phyloP scores from a whole-genome alignment of 2,329 filamentous ascomycete species.

The Laburnicola sp. region DNA sequence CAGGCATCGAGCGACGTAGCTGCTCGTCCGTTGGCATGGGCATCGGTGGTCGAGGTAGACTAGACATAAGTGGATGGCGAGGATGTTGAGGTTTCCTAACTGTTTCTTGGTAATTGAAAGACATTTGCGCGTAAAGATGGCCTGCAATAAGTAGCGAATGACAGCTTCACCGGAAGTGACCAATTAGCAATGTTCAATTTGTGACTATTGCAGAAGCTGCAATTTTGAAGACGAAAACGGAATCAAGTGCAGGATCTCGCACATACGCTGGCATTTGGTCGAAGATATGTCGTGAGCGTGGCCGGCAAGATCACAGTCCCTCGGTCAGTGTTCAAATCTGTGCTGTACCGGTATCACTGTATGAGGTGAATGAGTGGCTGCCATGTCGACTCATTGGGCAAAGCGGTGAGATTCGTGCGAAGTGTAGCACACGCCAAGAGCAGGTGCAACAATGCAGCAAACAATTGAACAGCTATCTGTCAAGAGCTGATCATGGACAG shows the following conservation, averaged over 20 bases:
- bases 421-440: not conserved
- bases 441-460: constrained; percentile 3
- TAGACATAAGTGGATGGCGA: constrained; percentile 6
- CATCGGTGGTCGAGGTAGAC: constrained; percentile 13
- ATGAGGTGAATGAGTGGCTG: not conserved
- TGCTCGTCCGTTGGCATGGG: constrained; percentile 13
- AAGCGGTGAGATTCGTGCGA: not conserved
- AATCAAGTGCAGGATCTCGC: constrained; percentile 4
- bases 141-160: not conserved
- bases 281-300: not conserved
- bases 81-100: constrained; percentile 3
- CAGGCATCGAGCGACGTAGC: constrained; percentile 10
- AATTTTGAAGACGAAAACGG: constrained; percentile 7
- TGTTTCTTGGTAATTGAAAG: constrained; percentile 1
- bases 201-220: not conserved
- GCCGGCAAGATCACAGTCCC: not conserved
- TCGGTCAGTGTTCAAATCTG: not conserved
- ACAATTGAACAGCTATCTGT: not conserved
- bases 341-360: not conserved
- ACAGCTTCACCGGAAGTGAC: not conserved
- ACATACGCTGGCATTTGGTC: not conserved
- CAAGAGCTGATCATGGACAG: not conserved
- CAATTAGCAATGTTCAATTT: constrained; percentile 6
- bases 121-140: not conserved
- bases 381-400: not conserved